These are phyloP conservation scores for Arthrobotrys iridis DNA, from an alignment of 2,329 filamentous ascomycete species.

Conservation along the genomic window DNA sequence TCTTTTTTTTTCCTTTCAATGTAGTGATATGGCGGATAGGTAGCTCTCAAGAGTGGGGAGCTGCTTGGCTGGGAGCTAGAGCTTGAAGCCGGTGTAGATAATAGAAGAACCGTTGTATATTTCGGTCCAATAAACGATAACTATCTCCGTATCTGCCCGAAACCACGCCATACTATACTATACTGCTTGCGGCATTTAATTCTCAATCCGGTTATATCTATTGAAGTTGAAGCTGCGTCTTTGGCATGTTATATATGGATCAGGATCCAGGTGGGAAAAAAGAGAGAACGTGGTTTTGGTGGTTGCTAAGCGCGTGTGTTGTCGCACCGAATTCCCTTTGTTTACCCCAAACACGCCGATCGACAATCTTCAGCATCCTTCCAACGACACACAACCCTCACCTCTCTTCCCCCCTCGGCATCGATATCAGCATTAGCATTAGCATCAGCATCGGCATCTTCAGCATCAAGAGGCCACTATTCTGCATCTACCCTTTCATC, in stretches of 20 bases:
- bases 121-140: too few relatives aligned
- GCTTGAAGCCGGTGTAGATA: too few relatives aligned
- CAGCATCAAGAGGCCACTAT: not conserved
- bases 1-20: too few relatives aligned
- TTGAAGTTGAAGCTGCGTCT: not conserved
- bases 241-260: not conserved
- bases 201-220: too few relatives aligned
- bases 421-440: not conserved
- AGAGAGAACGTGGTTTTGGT: not conserved
- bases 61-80: too few relatives aligned
- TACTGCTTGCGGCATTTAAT: not conserved
- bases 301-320: conserved; percentile 50
- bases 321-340: conserved; percentile 30
- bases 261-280: not conserved
- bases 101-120: too few relatives aligned
- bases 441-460: not conserved
- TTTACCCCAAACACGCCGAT: conserved; percentile 34
- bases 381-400: conserved; percentile 14
- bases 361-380: not conserved
- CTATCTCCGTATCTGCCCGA: too few relatives aligned
- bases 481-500: not conserved
- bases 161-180: too few relatives aligned
- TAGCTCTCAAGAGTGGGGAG: too few relatives aligned
- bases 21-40: too few relatives aligned
- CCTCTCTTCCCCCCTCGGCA: not conserved